These are phyloP conservation scores for grape (Vitis vinifera) DNA, from an alignment of 164 flowering plant species.

Conservation along the genomic window DNA sequence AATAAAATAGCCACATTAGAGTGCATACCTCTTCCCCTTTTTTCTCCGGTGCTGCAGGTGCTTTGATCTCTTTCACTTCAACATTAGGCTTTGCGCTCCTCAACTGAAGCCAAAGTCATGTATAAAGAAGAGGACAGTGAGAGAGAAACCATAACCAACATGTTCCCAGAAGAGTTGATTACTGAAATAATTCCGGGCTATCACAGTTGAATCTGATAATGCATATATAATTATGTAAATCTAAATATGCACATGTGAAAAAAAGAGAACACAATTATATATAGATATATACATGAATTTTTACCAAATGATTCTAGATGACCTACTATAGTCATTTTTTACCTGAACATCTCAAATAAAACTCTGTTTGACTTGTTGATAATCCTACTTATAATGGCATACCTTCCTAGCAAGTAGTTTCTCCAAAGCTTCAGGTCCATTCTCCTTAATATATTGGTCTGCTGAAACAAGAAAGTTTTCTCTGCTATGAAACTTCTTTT, in stretches of 20 bases:
- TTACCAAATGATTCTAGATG: too few species aligned
- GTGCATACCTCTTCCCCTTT: background rate
- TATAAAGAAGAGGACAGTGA: too few species aligned
- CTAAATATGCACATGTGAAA: too few species aligned
- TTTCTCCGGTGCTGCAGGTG: background rate
- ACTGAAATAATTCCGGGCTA: too few species aligned
- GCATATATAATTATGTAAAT: too few species aligned
- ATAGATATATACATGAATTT: too few species aligned
- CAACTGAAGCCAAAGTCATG: background rate
- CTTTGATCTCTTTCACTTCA: slow-evolving; percentile 5
- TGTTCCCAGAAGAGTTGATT: too few species aligned
- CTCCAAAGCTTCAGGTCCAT: slow-evolving; percentile 27
- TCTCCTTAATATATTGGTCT: slow-evolving; percentile 14
- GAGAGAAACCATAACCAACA: too few species aligned
- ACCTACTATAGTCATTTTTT: background rate
- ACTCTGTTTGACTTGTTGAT: background rate
- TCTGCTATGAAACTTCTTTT: background rate
- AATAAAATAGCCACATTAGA: too few species aligned
- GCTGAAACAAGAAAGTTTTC: slow-evolving; percentile 15
- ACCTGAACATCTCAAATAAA: background rate
- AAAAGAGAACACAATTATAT: too few species aligned
- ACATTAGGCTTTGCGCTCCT: background rate
- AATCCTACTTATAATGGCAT: background rate
- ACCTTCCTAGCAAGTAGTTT: slow-evolving; percentile 20
- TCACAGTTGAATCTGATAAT: too few species aligned